phyloP scores from a whole-genome alignment of 371 early-diverging fungal species.

The Mortierella sp. region DNA sequence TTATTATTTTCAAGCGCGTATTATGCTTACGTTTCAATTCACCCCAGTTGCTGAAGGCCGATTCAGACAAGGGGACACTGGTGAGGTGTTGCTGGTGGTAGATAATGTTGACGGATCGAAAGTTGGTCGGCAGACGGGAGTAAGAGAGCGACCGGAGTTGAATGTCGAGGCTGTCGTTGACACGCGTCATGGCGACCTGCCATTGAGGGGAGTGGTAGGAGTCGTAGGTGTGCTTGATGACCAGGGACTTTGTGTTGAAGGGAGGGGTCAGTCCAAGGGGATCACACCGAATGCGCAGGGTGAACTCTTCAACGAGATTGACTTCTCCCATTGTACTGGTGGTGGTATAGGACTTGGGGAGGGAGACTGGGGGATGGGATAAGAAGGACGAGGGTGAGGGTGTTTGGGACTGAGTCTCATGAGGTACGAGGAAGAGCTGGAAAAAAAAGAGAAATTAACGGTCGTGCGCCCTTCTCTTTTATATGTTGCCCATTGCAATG shows the following conservation, averaged over 20 bases:
- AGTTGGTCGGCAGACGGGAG: background rate
- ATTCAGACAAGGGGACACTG: background rate
- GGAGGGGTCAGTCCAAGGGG: background rate
- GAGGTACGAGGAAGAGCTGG: background rate
- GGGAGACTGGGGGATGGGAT: background rate
- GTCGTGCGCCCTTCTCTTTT: too few species aligned
- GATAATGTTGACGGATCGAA: background rate
- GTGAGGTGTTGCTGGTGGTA: background rate
- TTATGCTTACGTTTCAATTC: background rate
- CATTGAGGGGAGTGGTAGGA: background rate
- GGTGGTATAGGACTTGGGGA: background rate
- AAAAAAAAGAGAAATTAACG: too few species aligned
- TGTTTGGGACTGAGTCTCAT: background rate
- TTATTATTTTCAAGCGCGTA: background rate
- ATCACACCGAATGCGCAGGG: background rate
- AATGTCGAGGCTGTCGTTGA: background rate
- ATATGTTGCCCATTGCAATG: too few species aligned
- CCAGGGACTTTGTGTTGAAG: background rate
- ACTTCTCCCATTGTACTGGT: background rate
- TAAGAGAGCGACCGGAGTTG: background rate
- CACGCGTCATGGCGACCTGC: background rate
- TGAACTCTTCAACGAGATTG: background rate
- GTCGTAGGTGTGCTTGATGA: background rate
- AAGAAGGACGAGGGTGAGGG: background rate
- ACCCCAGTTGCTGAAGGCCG: background rate